phyloP scores from a whole-genome alignment of 768 basidiomycete genomes.

The Rhodocollybia butyracea region DNA sequence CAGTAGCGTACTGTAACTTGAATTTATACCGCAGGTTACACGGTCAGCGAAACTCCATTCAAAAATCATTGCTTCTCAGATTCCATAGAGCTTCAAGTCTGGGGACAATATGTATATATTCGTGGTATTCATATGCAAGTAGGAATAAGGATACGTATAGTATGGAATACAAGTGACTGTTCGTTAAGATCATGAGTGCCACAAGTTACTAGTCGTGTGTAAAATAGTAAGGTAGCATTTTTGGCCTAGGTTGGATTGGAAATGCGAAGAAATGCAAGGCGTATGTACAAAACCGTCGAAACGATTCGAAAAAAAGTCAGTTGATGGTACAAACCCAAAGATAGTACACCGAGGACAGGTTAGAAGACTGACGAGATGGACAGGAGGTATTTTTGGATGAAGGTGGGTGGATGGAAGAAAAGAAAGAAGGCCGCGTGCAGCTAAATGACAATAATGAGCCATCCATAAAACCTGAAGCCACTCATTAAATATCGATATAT shows the following conservation, averaged over 20 bases:
- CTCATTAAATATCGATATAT: background rate
- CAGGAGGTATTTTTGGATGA: background rate
- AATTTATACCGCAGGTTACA: too few species aligned
- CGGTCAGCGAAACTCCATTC: too few species aligned
- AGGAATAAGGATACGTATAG: background rate
- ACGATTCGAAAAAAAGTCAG: background rate
- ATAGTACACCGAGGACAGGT: background rate
- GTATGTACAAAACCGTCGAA: background rate
- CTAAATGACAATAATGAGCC: background rate
- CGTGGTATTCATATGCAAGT: background rate
- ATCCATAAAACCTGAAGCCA: background rate
- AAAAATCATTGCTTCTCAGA: too few species aligned
- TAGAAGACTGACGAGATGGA: background rate
- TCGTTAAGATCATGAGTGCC: too few species aligned
- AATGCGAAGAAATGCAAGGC: too few species aligned
- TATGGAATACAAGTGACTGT: too few species aligned
- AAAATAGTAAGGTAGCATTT: background rate
- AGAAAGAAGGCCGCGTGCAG: background rate
- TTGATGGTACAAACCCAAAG: background rate
- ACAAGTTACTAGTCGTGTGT: too few species aligned
- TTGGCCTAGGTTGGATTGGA: too few species aligned
- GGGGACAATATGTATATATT: background rate
- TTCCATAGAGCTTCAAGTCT: background rate
- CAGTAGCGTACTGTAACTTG: too few species aligned
- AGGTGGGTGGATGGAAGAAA: background rate